Percentiles rank a stretch among this genome's conserved stretches.
Evolutionary conservation across 805 yeast species (phyloP).

Genomic region (Yamadazyma kitorensis): DNA sequence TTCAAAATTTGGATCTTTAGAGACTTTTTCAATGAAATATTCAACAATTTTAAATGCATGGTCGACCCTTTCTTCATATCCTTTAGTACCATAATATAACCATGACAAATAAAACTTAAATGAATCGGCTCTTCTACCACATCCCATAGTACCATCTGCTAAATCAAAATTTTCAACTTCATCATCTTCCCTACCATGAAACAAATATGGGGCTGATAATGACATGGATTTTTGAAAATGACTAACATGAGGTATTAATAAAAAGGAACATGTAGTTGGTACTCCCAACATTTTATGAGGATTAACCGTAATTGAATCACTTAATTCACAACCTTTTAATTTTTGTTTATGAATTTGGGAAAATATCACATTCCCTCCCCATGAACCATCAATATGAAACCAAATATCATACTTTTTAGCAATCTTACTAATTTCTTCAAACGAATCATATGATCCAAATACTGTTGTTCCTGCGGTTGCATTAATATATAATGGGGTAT

Average conservation of each 20-base stretch:
- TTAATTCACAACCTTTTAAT: constrained; percentile 59
- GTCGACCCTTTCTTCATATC: constrained; percentile 64
- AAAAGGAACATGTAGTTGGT: constrained; percentile 73
- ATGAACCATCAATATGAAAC: constrained; percentile 86
- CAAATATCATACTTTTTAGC: constrained; percentile 58
- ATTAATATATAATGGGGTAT: constrained; percentile 69
- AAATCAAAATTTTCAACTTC: constrained; percentile 62
- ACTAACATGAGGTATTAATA: constrained; percentile 66
- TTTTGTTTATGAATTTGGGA: constrained; percentile 44
- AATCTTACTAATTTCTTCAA: constrained; percentile 50
- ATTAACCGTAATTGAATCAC: constrained; percentile 74
- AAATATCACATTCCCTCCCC: constrained; percentile 87
- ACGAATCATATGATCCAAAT: constrained; percentile 76
- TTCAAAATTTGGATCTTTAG: constrained; percentile 42
- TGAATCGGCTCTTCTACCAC: constrained; percentile 84
- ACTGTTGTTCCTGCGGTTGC: constrained; percentile 92
- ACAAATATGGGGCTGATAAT: constrained; percentile 73
- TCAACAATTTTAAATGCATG: constrained; percentile 66
- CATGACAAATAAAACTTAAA: constrained; percentile 76
- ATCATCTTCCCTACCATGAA: constrained; percentile 55
- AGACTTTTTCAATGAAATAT: constrained; percentile 53
- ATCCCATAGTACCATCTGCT: constrained; percentile 90
- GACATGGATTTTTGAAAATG: constrained; percentile 72
- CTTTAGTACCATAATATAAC: constrained; percentile 72
- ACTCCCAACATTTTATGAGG: constrained; percentile 92